Conservation (phyloP, 352 stramenopile genomes). For the Peronospora tabacina region DNA sequence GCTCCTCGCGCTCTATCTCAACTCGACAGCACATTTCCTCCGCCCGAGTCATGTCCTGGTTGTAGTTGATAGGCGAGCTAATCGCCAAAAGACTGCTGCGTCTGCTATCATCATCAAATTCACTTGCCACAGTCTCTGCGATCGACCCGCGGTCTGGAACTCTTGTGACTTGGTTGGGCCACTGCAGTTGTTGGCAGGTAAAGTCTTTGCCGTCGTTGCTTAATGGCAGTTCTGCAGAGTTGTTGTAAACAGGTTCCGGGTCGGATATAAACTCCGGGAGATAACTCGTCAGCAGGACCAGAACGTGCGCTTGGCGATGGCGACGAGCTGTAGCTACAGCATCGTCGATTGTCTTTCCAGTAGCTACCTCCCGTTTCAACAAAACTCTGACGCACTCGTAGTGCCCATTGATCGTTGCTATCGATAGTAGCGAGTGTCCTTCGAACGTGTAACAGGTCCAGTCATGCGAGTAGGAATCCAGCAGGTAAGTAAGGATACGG, state of each 20-base stretch:
- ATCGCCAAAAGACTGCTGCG: constrained; percentile 21
- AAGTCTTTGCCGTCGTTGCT: constrained; percentile 5
- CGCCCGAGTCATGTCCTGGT: constrained; percentile 11
- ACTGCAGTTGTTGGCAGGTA: constrained; percentile 6
- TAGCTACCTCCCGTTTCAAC: constrained; percentile 28
- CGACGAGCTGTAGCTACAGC: constrained; percentile 43
- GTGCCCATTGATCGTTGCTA: constrained; percentile 56
- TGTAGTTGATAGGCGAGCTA: constrained; percentile 26
- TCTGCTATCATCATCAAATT: constrained; percentile 28
- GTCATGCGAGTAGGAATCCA: constrained; percentile 25
- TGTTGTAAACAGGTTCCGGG: constrained; percentile 19
- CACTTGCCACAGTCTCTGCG: constrained; percentile 32
- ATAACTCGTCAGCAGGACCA: constrained; percentile 64
- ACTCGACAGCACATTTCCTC: constrained; percentile 22
- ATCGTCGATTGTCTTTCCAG: constrained; percentile 32
- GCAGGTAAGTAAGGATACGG: constrained; percentile 44
- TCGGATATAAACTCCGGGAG: constrained; percentile 41
- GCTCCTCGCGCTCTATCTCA: constrained; percentile 33
- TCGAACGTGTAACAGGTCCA: constrained; percentile 50
- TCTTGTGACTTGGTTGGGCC: constrained; percentile 6
- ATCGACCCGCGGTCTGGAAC: constrained; percentile 23
- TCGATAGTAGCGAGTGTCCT: constrained; percentile 51
- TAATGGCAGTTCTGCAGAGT: neutral
- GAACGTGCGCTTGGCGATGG: constrained; percentile 53
- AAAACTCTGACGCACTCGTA: constrained; percentile 63